A percentile compares a stretch with the other conserved stretches of the same genome.
Conservation (phyloP, 2,329 filamentous ascomycete genomes). For the Venturiaceae sp. region DNA sequence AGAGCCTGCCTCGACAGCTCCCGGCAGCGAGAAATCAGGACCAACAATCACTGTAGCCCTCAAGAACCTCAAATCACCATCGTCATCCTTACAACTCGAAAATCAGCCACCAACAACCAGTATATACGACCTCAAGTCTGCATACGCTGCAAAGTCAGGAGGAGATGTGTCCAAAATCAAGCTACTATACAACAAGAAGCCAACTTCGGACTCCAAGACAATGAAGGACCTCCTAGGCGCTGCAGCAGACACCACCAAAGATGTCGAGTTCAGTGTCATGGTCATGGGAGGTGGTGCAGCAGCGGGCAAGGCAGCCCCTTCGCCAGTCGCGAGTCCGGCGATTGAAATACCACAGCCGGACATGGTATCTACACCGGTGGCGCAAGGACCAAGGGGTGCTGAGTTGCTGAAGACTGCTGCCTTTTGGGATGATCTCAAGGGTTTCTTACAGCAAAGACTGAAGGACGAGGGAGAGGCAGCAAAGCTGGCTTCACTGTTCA, state of each 20-base stretch:
- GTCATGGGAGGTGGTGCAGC: constrained; percentile 58
- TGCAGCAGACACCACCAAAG: constrained; percentile 25
- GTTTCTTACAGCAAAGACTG: constrained; percentile 69
- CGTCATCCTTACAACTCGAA: constrained; percentile 56
- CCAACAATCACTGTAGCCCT: constrained; percentile 45
- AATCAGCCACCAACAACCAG: constrained; percentile 56
- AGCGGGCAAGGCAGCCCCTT: constrained; percentile 28
- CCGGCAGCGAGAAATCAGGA: constrained; percentile 36
- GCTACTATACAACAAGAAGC: constrained; percentile 80
- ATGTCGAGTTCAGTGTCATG: constrained; percentile 78
- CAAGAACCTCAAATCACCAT: constrained; percentile 69
- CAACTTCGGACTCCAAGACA: constrained; percentile 66
- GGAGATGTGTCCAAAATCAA: constrained; percentile 72
- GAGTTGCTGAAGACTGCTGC: constrained; percentile 57
- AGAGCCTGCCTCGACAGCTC: constrained; percentile 28
- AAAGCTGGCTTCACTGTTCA: constrained; percentile 2
- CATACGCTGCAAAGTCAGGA: constrained; percentile 53
- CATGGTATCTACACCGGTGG: constrained; percentile 26
- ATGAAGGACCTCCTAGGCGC: constrained; percentile 58
- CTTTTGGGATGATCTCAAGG: constrained; percentile 82
- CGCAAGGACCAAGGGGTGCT: constrained; percentile 45
- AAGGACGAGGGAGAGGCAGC: constrained; percentile 57
- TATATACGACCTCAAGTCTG: constrained; percentile 67
- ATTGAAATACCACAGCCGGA: constrained; percentile 12
- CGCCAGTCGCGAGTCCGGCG: constrained; percentile 17